These are phyloP conservation scores for Sclerotiophoma versabilis DNA, from an alignment of 2,329 filamentous ascomycete genomes.

Conservation along the genomic window DNA sequence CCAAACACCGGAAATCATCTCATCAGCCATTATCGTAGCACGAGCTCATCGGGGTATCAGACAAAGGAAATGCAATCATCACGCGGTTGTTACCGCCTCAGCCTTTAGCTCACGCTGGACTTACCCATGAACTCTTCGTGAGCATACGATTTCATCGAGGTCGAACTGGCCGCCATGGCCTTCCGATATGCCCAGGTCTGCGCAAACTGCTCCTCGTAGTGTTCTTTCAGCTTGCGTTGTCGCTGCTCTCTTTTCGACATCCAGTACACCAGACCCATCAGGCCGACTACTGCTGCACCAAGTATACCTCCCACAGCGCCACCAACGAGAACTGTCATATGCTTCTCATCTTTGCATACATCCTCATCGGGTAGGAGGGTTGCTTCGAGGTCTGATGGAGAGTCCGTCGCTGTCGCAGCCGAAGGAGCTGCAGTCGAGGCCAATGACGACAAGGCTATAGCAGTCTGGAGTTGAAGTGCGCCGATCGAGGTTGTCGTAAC, in stretches of 20 bases:
- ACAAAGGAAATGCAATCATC: neutral
- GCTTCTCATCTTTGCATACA: conserved; percentile 26
- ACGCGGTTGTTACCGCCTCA: too few species aligned
- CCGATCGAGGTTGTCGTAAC: conserved; percentile 33
- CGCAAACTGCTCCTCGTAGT: conserved; percentile 43
- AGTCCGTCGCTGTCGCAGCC: conserved; percentile 12
- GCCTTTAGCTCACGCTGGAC: neutral
- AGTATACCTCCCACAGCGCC: conserved; percentile 35
- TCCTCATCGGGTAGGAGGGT: conserved; percentile 13
- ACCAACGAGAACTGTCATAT: conserved; percentile 33
- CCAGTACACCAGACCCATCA: conserved; percentile 30
- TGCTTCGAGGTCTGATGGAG: conserved; percentile 3
- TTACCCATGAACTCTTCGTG: conserved; percentile 9
- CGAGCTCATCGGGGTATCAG: neutral
- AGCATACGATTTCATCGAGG: conserved; percentile 5
- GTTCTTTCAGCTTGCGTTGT: conserved; percentile 43
- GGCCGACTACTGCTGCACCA: conserved; percentile 27
- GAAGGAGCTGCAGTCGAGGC: conserved; percentile 6
- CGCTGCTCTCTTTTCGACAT: conserved; percentile 39
- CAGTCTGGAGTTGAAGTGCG: conserved; percentile 28
- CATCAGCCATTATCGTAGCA: conserved; percentile 4
- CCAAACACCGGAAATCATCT: neutral
- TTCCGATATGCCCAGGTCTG: conserved; percentile 37
- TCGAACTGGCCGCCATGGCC: conserved; percentile 25
- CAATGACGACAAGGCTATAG: conserved; percentile 11